phyloP scores from a whole-genome alignment of 2,329 filamentous ascomycete genomes.

The Cladosporium sp. region DNA sequence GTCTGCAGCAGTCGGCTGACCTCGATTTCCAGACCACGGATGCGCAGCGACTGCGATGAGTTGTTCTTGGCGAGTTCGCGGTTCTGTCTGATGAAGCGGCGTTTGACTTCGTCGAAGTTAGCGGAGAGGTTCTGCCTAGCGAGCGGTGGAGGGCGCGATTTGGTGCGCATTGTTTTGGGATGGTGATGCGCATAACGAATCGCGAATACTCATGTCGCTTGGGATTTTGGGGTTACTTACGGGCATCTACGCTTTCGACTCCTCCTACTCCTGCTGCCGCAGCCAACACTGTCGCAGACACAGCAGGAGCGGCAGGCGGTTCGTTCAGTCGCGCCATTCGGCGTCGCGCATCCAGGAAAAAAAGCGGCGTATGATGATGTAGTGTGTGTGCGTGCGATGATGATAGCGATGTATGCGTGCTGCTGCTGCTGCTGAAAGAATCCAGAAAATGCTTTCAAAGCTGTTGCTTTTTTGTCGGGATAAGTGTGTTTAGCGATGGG shows the following conservation, averaged over 20 bases:
- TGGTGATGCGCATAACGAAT: conserved; percentile 1
- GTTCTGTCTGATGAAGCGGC: conserved; percentile 79
- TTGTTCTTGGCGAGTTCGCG: conserved; percentile 77
- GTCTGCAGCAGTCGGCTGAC: conserved; percentile 73
- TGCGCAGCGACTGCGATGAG: conserved; percentile 73
- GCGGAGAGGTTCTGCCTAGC: conserved; percentile 23
- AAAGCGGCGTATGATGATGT: not conserved
- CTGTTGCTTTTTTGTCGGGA: not conserved
- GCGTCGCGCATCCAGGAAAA: conserved; percentile 6
- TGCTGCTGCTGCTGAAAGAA: not conserved
- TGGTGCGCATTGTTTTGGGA: conserved; percentile 34
- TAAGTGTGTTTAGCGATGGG: not conserved
- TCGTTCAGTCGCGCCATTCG: conserved; percentile 81
- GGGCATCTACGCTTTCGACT: conserved; percentile 67
- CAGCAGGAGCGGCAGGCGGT: conserved; percentile 56
- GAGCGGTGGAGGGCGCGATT: conserved; percentile 24
- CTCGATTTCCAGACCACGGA: conserved; percentile 75
- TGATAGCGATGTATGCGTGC: not conserved
- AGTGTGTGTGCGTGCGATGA: not conserved
- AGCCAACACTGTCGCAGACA: conserved; percentile 22
- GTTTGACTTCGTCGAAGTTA: conserved; percentile 61
- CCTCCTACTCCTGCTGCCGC: conserved; percentile 22
- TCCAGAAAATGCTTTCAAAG: not conserved
- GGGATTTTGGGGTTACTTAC: conserved; percentile 53
- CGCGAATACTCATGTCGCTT: not conserved